A percentile compares a stretch with the other conserved stretches of the same genome.
phyloP scores from a whole-genome alignment of 129 eudicot genomes.

The Calendula officinalis region DNA sequence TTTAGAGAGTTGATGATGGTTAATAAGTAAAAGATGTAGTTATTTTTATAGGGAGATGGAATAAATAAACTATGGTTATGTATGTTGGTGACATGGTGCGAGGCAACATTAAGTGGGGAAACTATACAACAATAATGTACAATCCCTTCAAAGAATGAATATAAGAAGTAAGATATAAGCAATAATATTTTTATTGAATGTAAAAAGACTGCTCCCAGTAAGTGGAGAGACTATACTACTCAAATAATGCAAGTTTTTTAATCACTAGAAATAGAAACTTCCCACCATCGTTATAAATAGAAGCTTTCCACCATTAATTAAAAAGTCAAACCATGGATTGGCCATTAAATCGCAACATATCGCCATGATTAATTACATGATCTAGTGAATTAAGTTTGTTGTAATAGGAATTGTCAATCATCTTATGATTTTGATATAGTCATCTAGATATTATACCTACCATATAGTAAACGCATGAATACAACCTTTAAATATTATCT shows the following conservation, averaged over 20 bases:
- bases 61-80: neutral
- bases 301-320: constrained; percentile 27
- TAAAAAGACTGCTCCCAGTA: too few relatives aligned
- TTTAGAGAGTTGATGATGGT: neutral
- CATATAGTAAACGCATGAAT: too few relatives aligned
- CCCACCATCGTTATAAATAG: constrained; percentile 31
- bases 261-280: constrained; percentile 34
- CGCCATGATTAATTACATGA: constrained; percentile 24
- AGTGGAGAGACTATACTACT: constrained; percentile 30
- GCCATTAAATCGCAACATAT: constrained; percentile 5
- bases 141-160: too few relatives aligned
- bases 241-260: constrained; percentile 21
- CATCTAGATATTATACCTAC: too few relatives aligned
- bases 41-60: constrained; percentile 22
- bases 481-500: too few relatives aligned
- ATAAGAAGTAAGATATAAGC: too few relatives aligned
- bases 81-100: constrained; percentile 5
- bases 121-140: too few relatives aligned
- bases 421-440: constrained; percentile 15
- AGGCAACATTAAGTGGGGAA: constrained; percentile 26
- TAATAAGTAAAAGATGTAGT: neutral
- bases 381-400: constrained; percentile 18
- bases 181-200: too few relatives aligned
- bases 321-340: constrained; percentile 23
- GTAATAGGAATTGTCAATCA: constrained; percentile 10